These are phyloP conservation scores for Ogataea philodendri DNA, from an alignment of 805 yeast species.

Conservation along the genomic window DNA sequence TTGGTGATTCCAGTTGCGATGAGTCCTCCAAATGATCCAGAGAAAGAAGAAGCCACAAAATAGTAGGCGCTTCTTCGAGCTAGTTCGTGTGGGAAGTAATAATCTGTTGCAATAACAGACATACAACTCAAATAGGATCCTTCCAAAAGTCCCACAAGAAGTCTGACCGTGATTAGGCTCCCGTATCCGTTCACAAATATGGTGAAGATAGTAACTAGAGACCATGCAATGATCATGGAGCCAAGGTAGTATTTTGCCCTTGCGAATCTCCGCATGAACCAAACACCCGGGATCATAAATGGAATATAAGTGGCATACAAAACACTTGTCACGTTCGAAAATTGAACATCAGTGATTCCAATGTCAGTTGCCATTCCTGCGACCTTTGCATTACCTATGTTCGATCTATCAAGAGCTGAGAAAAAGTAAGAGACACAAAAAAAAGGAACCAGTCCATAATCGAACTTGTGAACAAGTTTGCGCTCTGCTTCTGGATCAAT, in stretches of 20 bases:
- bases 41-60: conserved; percentile 19
- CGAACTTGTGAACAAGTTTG: conserved; percentile 2
- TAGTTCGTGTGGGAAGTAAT: conserved; percentile 18
- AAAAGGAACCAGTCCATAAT: conserved; percentile 1
- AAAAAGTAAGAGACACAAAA: conserved; percentile 34
- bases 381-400: conserved; percentile 43
- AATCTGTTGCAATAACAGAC: conserved; percentile 18
- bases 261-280: conserved; percentile 38
- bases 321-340: conserved; percentile 41
- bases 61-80: conserved; percentile 15
- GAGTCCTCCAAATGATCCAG: conserved; percentile 24
- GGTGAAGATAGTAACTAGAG: conserved; percentile 39
- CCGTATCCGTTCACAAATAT: conserved; percentile 40
- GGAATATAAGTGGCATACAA: conserved; percentile 42
- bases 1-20: conserved; percentile 21
- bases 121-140: conserved; percentile 37
- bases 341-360: conserved; percentile 38
- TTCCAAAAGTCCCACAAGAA: conserved; percentile 41
- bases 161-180: conserved; percentile 40
- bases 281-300: conserved; percentile 41
- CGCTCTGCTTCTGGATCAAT: conserved; percentile 8
- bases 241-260: conserved; percentile 35
- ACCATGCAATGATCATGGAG: conserved; percentile 42
- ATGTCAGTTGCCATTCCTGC: conserved; percentile 43
- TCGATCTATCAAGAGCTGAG: conserved; percentile 44